Evolutionary conservation across 2,329 filamentous ascomycete species (phyloP).

Genomic region (Talaromyces sp.): DNA sequence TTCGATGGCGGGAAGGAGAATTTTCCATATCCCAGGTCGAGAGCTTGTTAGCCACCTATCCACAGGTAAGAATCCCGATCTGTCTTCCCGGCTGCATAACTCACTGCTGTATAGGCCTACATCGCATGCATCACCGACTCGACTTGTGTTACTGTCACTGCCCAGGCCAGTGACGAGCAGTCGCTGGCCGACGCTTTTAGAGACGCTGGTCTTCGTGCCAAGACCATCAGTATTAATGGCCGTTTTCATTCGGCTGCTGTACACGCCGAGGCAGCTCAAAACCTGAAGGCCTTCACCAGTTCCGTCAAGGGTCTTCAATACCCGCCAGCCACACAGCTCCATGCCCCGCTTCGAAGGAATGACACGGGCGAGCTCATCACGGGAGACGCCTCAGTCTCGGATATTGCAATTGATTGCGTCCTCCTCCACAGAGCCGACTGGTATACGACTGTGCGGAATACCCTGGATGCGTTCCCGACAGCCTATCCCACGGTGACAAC

Average conservation of each 20-base stretch:
- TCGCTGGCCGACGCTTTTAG: neutral
- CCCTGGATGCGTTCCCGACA: neutral
- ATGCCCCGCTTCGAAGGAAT: constrained; percentile 2
- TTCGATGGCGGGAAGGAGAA: constrained; percentile 5
- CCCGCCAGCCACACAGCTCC: neutral
- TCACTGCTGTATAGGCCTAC: constrained; percentile 5
- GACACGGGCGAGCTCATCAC: constrained; percentile 1
- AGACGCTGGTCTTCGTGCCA: constrained; percentile 3
- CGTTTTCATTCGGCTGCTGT: constrained; percentile 1
- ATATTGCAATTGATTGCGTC: constrained; percentile 5
- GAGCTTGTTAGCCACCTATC: neutral
- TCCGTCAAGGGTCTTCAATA: constrained; percentile 5
- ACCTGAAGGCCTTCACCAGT: constrained; percentile 2
- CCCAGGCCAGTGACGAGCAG: neutral
- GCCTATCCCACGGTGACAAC: neutral
- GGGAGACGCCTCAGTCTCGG: neutral
- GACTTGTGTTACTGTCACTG: constrained; percentile 2
- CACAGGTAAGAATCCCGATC: neutral
- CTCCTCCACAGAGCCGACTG: constrained; percentile 2
- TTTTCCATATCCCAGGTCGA: constrained; percentile 3
- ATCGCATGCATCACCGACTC: constrained; percentile 5
- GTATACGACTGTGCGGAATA: constrained; percentile 5
- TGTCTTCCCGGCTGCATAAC: neutral
- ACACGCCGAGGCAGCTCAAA: neutral
- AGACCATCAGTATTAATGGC: constrained; percentile 1